Evolutionary conservation across 495 filamentous ascomycete genomes (phyloP), one percentile per base, ranked within the genome.

Genomic region (Aspergillus homomorphus): DNA sequence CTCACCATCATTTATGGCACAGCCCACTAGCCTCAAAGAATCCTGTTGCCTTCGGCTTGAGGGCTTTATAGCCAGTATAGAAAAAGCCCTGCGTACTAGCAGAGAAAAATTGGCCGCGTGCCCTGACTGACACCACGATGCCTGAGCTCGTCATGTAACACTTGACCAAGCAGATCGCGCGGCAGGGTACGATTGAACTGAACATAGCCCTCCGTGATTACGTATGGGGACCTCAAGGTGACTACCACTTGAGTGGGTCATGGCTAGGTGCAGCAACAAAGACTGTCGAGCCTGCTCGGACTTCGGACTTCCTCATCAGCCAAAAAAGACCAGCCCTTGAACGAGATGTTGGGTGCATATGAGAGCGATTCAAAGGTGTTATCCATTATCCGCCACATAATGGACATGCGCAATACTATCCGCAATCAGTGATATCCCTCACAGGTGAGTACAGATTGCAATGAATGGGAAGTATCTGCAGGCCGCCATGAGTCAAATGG

Each of bases 401-500:
- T n/a, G n/a, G n/a, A n/a, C n/a, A n/a, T n/a, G n/a, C n/a, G 26
- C 33, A 38, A 38, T 38, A 9, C 4, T 9, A 38, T 38, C 33
- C 8, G 12, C 33, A 12, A 2, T 51, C 22, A 26, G 24, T 23
- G 24, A 23, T 28, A 28, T 18, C 24, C 1, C 22, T 1, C 18
- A 4, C 14, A 28, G 28, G 9, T 15, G 18, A 51, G 24, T 14
- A 51, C n/a, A 30, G 24, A 23, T 23, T 24, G 19, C 48, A 30
- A 26, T 23, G 21, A 33, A 57, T 12, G 55, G 38, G 41, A 38
- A 12, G 8, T 38, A 49, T 58, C 61, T 59, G 57, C 61, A 63
- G 57, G 57, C 54, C 44, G 53, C 61, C 61, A 63, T 63, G 61
- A 63, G 61, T 60, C 57, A 59, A 63, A 63, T 63, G 56, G 56